Conservation (phyloP, 2,329 filamentous ascomycete genomes). For the Neopestalotiopsis sp. region DNA sequence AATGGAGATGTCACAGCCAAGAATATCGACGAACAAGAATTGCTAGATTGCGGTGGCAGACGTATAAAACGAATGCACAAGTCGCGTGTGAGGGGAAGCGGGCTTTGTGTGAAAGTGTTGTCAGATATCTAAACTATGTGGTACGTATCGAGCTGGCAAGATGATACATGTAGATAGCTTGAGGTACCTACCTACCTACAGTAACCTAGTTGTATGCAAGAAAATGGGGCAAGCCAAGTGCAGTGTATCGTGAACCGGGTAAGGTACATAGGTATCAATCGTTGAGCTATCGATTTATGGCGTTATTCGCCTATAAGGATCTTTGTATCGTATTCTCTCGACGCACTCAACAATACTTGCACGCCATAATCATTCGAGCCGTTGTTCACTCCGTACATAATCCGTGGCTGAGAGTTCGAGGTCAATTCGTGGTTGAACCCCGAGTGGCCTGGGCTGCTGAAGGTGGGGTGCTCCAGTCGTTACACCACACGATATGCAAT, state of each 20-base stretch:
- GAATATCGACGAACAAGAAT: background rate
- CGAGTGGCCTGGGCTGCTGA: background rate
- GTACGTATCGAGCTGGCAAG: too few species aligned
- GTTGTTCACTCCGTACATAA: too few species aligned
- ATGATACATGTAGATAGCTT: too few species aligned
- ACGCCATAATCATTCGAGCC: too few species aligned
- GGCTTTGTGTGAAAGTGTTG: too few species aligned
- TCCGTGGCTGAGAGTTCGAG: too few species aligned
- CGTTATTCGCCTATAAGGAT: background rate
- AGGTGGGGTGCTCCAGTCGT: background rate
- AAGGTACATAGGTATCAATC: too few species aligned
- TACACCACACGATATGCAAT: background rate
- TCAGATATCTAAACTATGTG: too few species aligned
- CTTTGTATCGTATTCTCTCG: background rate
- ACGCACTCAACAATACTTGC: background rate
- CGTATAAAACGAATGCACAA: background rate
- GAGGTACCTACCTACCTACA: too few species aligned
- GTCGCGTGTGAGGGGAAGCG: too few species aligned
- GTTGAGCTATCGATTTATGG: background rate
- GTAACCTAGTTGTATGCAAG: background rate
- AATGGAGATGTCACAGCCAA: background rate
- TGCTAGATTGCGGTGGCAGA: background rate
- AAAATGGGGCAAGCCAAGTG: background rate
- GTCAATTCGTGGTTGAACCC: too few species aligned
- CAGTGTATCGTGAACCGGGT: background rate